These are phyloP conservation scores for Diplodia intermedia DNA, from an alignment of 2,329 filamentous ascomycete species.

Conservation along the genomic window DNA sequence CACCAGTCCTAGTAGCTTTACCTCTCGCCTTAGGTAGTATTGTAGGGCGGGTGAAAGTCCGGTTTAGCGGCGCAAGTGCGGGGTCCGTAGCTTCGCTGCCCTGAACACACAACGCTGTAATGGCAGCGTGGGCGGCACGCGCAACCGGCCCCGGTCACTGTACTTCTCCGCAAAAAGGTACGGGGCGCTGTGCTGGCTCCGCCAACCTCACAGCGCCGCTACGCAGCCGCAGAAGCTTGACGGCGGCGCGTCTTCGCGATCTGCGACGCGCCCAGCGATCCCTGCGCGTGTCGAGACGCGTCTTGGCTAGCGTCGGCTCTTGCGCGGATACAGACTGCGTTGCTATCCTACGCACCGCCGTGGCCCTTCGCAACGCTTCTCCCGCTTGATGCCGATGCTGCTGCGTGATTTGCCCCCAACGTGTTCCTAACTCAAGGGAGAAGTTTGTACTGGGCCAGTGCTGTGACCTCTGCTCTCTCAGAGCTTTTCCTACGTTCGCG, in stretches of 20 bases:
- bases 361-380: slow-evolving; percentile 13
- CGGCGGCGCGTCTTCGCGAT: slow-evolving; percentile 12
- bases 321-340: slow-evolving; percentile 14
- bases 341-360: slow-evolving; percentile 8
- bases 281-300: slow-evolving; percentile 7
- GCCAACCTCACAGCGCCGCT: neutral
- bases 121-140: neutral
- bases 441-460: neutral
- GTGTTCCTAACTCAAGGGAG: neutral
- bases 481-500: neutral
- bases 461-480: neutral
- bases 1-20: too few relatives aligned
- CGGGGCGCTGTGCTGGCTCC: slow-evolving; percentile 3
- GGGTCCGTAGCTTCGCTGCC: neutral
- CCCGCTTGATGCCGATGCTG: neutral
- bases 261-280: neutral
- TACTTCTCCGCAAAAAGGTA: slow-evolving; percentile 22
- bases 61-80: neutral
- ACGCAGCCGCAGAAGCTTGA: neutral
- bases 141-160: neutral
- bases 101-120: neutral
- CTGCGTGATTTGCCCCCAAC: neutral
- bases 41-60: neutral
- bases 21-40: neutral
- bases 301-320: slow-evolving; percentile 14